These are phyloP conservation scores for Danielia reshetovae DNA, from an alignment of 805 yeast genomes.

Conservation along the genomic window DNA sequence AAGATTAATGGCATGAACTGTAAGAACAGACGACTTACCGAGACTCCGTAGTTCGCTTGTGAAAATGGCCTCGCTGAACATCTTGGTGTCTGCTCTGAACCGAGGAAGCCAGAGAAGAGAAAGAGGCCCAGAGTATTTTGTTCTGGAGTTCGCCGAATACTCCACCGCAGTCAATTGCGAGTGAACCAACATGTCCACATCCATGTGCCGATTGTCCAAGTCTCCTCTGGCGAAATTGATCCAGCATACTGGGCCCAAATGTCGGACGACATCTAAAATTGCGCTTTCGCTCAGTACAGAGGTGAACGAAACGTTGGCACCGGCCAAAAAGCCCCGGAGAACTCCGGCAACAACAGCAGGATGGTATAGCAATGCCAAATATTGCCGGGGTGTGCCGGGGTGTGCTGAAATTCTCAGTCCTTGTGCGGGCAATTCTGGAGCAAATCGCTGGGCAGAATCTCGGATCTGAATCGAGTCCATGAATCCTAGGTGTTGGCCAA, in stretches of 20 bases:
- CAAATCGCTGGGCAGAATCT: background rate
- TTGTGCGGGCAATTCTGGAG: constrained; percentile 8
- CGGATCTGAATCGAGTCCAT: constrained; percentile 7
- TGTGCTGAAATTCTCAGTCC: constrained; percentile 2
- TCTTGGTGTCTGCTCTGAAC: constrained; percentile 9
- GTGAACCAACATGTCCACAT: constrained; percentile 3
- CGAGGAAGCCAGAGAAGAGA: constrained; percentile 18
- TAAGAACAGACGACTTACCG: background rate
- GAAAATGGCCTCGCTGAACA: constrained; percentile 2
- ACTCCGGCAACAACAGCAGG: constrained; percentile 4
- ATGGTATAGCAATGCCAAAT: constrained; percentile 10
- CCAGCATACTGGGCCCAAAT: constrained; percentile 2
- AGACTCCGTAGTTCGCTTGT: background rate
- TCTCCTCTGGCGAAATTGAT: constrained; percentile 2
- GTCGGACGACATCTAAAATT: background rate
- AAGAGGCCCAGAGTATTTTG: constrained; percentile 1
- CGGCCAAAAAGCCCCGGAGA: constrained; percentile 5
- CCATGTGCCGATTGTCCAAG: background rate
- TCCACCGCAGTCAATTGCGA: constrained; percentile 2
- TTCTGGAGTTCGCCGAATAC: background rate
- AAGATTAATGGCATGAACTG: background rate
- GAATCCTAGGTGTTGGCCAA: constrained; percentile 4
- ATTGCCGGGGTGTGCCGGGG: background rate
- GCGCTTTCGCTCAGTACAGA: constrained; percentile 5
- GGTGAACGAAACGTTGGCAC: constrained; percentile 9